phyloP scores from a whole-genome alignment of 495 filamentous ascomycete species.

The Lophium mytilinum region DNA sequence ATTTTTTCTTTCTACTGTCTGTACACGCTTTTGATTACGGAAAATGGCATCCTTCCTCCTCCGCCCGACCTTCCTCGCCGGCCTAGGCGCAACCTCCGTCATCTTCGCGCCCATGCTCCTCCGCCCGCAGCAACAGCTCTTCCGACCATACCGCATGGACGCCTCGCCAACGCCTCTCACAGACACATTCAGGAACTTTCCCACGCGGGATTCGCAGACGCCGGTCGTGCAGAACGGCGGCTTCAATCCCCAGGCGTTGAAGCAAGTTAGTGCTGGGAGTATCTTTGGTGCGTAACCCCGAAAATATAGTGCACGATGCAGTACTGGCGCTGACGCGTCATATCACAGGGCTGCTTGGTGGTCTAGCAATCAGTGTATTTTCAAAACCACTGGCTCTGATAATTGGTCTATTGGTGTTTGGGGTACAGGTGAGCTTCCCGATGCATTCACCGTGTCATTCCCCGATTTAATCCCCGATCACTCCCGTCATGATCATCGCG shows the following conservation, averaged over 20 bases:
- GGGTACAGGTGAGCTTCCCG: slow-evolving; percentile 54
- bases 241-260: slow-evolving; percentile 46
- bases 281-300: slow-evolving; percentile 44
- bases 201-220: slow-evolving; percentile 16
- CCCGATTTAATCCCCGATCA: neutral
- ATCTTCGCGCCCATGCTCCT: slow-evolving; percentile 8
- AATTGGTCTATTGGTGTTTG: slow-evolving; percentile 60
- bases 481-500: neutral
- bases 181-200: slow-evolving; percentile 19
- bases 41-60: slow-evolving; percentile 25
- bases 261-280: slow-evolving; percentile 63
- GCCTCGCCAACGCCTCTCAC: slow-evolving; percentile 6
- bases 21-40: too few relatives aligned
- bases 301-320: neutral
- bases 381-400: slow-evolving; percentile 65
- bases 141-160: slow-evolving; percentile 22
- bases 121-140: slow-evolving; percentile 1
- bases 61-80: slow-evolving; percentile 16
- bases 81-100: slow-evolving; percentile 12
- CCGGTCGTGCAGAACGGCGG: slow-evolving; percentile 17
- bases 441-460: neutral
- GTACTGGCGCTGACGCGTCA: slow-evolving; percentile 1
- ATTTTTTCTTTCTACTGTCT: too few relatives aligned
- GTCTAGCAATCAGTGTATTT: slow-evolving; percentile 65
- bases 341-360: slow-evolving; percentile 52